Percentiles rank a stretch among this genome's conserved stretches.
Evolutionary conservation across 2,329 filamentous ascomycete genomes (phyloP).

Genomic region (Botrytis elliptica): DNA sequence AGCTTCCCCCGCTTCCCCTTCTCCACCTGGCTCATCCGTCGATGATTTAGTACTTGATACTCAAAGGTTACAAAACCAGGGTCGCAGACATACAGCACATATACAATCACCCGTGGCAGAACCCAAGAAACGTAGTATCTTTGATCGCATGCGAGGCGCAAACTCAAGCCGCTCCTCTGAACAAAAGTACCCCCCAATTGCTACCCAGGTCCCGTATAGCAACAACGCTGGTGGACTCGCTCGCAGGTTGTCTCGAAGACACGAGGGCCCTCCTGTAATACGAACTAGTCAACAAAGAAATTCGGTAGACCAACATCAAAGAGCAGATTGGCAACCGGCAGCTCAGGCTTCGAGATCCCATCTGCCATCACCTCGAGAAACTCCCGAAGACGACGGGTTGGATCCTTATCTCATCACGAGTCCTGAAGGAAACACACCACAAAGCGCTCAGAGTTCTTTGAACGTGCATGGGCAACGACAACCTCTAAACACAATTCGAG

Average conservation of each 20-base stretch:
- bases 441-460: slow-evolving; percentile 20
- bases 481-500: slow-evolving; percentile 34
- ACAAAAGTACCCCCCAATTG: slow-evolving; percentile 26
- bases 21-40: slow-evolving; percentile 28
- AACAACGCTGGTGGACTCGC: slow-evolving; percentile 50
- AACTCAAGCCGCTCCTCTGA: slow-evolving; percentile 32
- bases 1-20: slow-evolving; percentile 23
- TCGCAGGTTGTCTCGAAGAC: slow-evolving; percentile 57
- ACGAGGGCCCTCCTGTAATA: slow-evolving; percentile 47
- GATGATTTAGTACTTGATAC: slow-evolving; percentile 35
- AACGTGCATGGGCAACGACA: slow-evolving; percentile 7
- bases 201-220: slow-evolving; percentile 39
- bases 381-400: slow-evolving; percentile 33
- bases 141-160: slow-evolving; percentile 37
- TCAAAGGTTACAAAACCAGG: slow-evolving; percentile 30
- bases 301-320: slow-evolving; percentile 44
- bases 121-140: slow-evolving; percentile 37
- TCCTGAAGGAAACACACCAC: slow-evolving; percentile 27
- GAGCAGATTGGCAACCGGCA: slow-evolving; percentile 39
- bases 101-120: slow-evolving; percentile 29
- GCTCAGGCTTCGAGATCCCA: slow-evolving; percentile 35
- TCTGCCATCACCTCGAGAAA: slow-evolving; percentile 37
- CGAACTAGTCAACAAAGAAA: slow-evolving; percentile 44
- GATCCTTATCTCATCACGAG: slow-evolving; percentile 37
- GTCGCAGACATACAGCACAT: slow-evolving; percentile 23